These are phyloP conservation scores for Microsporum audouinii DNA, from an alignment of 2,329 filamentous ascomycete genomes.

Conservation along the genomic window DNA sequence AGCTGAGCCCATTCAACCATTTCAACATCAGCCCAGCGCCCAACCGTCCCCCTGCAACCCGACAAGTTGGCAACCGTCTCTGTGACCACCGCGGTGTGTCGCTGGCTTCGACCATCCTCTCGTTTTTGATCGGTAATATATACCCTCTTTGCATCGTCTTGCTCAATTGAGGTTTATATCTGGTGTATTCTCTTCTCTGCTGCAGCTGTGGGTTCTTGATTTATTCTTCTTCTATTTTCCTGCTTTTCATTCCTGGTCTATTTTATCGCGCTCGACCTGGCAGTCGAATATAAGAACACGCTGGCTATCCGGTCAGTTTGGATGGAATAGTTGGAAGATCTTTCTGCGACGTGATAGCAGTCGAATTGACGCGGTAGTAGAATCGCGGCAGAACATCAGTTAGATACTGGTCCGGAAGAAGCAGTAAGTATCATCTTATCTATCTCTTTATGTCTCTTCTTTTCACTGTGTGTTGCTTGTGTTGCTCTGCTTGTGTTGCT, in stretches of 20 bases:
- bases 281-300: conserved; percentile 4
- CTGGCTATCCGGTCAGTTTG: not conserved
- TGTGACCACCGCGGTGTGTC: conserved; percentile 6
- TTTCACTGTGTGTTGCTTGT: not conserved
- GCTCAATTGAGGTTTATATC: not conserved
- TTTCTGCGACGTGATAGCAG: conserved; percentile 1
- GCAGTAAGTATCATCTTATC: not conserved
- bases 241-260: not conserved
- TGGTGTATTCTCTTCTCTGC: not conserved
- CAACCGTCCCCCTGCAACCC: conserved; percentile 3
- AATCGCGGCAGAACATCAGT: not conserved
- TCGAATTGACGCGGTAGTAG: not conserved
- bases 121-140: not conserved
- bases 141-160: not conserved
- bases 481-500: not conserved
- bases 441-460: not conserved
- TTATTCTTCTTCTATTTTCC: not conserved
- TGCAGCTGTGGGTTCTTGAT: not conserved
- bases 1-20: conserved; percentile 4
- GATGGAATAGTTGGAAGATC: not conserved
- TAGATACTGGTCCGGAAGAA: not conserved
- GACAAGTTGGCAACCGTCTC: not conserved
- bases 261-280: conserved; percentile 8
- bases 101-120: conserved; percentile 10
- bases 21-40: not conserved